Evolutionary conservation across 2,329 filamentous ascomycete genomes (phyloP).

Genomic region (Fusarium pseudoanthophilum): DNA sequence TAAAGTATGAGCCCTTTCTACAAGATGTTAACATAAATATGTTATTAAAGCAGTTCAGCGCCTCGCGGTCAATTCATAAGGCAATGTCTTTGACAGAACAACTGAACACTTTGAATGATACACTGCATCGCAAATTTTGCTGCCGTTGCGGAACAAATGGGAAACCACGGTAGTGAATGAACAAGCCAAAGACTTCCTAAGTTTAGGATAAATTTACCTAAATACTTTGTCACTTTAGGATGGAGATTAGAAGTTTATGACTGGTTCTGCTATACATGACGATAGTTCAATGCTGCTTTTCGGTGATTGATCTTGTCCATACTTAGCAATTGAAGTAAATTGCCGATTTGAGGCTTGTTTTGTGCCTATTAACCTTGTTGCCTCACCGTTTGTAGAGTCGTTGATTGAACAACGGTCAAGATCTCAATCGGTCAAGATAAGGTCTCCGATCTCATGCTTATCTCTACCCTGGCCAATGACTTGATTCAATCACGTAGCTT

Average conservation of each 20-base stretch:
- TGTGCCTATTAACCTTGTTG: background rate
- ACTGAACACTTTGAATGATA: no score
- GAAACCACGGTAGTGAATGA: background rate
- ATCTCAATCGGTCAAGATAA: background rate
- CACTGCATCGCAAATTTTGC: fast-evolving
- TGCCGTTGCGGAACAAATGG: fast-evolving
- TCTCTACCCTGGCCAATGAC: slow-evolving; percentile 7
- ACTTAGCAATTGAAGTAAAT: background rate
- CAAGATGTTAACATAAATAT: fast-evolving
- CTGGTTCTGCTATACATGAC: no score
- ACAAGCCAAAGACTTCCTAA: no score
- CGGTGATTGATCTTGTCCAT: background rate
- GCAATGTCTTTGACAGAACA: background rate
- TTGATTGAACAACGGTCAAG: background rate
- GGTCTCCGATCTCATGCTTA: slow-evolving; percentile 1
- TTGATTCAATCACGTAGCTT: background rate
- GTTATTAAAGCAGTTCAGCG: background rate
- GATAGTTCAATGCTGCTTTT: background rate
- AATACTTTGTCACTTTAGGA: background rate
- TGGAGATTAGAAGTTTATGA: background rate
- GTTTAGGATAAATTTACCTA: background rate
- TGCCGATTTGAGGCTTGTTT: background rate
- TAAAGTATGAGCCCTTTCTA: background rate
- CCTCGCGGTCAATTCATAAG: background rate
- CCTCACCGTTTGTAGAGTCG: background rate